Percentiles rank a stretch among this genome's conserved stretches.
Evolutionary conservation across 2,329 filamentous ascomycete genomes (phyloP).

Genomic region (Sphaerostilbella broomeana): DNA sequence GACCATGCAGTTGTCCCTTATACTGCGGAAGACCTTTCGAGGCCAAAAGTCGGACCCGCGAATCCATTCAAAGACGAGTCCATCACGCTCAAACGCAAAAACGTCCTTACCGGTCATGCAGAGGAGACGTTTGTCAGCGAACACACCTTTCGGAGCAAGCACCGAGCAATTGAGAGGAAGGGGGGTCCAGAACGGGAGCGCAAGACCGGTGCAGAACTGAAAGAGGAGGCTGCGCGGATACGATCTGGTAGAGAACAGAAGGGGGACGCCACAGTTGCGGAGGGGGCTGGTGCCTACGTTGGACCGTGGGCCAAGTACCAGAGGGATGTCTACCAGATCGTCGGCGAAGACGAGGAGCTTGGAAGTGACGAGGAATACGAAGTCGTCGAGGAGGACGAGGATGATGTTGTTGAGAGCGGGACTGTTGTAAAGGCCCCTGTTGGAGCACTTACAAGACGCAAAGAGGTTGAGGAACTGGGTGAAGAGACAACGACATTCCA

Average conservation of each 20-base stretch:
- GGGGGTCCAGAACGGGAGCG: constrained; percentile 52
- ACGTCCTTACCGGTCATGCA: constrained; percentile 76
- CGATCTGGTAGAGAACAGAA: constrained; percentile 75
- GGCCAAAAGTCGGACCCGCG: constrained; percentile 58
- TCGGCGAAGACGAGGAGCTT: constrained; percentile 67
- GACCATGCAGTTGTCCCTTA: constrained; percentile 58
- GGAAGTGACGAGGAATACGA: constrained; percentile 75
- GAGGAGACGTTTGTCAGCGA: constrained; percentile 87
- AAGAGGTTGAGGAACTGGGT: constrained; percentile 53
- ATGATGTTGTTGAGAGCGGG: constrained; percentile 59
- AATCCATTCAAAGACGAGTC: constrained; percentile 68
- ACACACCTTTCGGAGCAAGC: constrained; percentile 79
- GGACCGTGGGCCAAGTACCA: constrained; percentile 90
- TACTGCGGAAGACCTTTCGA: constrained; percentile 65
- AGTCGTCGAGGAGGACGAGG: constrained; percentile 69
- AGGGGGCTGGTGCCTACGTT: constrained; percentile 81
- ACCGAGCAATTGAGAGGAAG: constrained; percentile 71
- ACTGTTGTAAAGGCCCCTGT: constrained; percentile 52
- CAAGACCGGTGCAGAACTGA: constrained; percentile 50
- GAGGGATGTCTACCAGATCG: constrained; percentile 65
- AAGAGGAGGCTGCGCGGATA: constrained; percentile 63
- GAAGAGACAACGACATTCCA: constrained; percentile 84
- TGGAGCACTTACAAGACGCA: constrained; percentile 47
- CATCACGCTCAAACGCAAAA: constrained; percentile 64
- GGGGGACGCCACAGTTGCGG: constrained; percentile 74